These are phyloP conservation scores for Aspergillus niger DNA, from an alignment of 2,329 filamentous ascomycete species.

Conservation along the genomic window DNA sequence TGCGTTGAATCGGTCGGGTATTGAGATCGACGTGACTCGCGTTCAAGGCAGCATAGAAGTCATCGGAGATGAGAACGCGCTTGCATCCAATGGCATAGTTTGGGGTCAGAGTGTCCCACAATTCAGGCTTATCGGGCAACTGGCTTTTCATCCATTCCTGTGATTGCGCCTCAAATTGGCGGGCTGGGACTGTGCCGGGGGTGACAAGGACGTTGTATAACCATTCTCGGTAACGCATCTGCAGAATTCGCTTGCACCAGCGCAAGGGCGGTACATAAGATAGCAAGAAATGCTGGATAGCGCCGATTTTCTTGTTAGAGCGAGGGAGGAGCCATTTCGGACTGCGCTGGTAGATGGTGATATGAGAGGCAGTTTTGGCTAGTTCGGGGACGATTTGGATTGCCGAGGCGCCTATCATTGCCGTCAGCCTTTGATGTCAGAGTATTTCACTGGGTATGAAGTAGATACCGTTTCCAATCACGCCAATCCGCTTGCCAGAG, in stretches of 20 bases:
- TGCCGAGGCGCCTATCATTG: slow-evolving; percentile 54
- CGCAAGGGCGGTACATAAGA: slow-evolving; percentile 55
- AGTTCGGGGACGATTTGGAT: slow-evolving; percentile 62
- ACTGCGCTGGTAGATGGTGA: slow-evolving; percentile 60
- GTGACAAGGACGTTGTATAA: slow-evolving; percentile 48
- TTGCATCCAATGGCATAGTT: slow-evolving; percentile 59
- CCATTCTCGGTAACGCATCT: slow-evolving; percentile 60
- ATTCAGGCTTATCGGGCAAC: slow-evolving; percentile 51
- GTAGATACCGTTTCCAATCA: slow-evolving; percentile 59
- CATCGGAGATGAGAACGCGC: slow-evolving; percentile 56
- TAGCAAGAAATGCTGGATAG: slow-evolving; percentile 46
- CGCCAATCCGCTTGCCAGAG: slow-evolving; percentile 56
- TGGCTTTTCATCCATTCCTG: slow-evolving; percentile 47
- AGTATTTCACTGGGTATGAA: neutral
- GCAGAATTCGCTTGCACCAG: slow-evolving; percentile 51
- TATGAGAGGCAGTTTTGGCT: slow-evolving; percentile 50
- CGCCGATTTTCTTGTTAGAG: slow-evolving; percentile 50
- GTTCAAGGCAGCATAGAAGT: slow-evolving; percentile 57
- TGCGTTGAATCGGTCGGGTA: slow-evolving; percentile 50
- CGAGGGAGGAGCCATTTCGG: slow-evolving; percentile 63
- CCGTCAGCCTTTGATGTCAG: neutral
- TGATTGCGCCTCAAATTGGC: slow-evolving; percentile 42
- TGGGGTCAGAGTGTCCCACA: slow-evolving; percentile 58
- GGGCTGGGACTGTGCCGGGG: slow-evolving; percentile 42
- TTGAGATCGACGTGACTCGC: slow-evolving; percentile 54